Conservation (phyloP, 305 asterid genomes). For the Lippia alba region DNA sequence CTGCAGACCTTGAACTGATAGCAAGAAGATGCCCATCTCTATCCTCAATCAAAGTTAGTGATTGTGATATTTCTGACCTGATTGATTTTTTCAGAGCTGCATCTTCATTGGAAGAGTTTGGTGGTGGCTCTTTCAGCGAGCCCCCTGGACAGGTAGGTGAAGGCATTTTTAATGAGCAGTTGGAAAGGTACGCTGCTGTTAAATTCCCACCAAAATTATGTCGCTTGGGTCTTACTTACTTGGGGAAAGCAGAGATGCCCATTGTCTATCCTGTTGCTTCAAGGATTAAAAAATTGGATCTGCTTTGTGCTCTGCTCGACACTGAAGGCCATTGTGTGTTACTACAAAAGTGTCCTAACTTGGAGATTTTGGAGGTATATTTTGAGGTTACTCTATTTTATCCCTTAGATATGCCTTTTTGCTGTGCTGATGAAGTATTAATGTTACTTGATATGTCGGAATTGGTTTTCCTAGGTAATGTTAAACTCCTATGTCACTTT, state of each 20-base stretch:
- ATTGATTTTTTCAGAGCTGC: slow-evolving; percentile 71
- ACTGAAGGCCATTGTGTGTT: slow-evolving; percentile 87
- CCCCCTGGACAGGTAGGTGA: slow-evolving; percentile 63
- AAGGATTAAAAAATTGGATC: slow-evolving; percentile 78
- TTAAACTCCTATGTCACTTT: not conserved
- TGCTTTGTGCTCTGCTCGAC: slow-evolving; percentile 84
- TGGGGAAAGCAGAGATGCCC: slow-evolving; percentile 77
- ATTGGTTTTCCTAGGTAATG: not conserved
- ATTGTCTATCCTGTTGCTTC: slow-evolving; percentile 75
- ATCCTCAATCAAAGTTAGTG: slow-evolving; percentile 73
- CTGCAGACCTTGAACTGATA: slow-evolving; percentile 72
- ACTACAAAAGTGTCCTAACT: slow-evolving; percentile 78
- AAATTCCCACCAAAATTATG: slow-evolving; percentile 64
- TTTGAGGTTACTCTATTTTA: slow-evolving; percentile 19
- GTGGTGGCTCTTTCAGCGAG: slow-evolving; percentile 74
- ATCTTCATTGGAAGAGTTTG: slow-evolving; percentile 76
- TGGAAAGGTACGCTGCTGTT: slow-evolving; percentile 52
- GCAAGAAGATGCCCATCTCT: slow-evolving; percentile 73
- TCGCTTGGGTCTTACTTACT: slow-evolving; percentile 72
- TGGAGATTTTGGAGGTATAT: slow-evolving; percentile 89
- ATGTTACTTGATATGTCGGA: slow-evolving; percentile 11
- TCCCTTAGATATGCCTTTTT: not conserved
- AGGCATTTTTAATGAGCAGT: slow-evolving; percentile 56
- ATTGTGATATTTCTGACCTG: slow-evolving; percentile 68
- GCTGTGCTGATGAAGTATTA: slow-evolving; percentile 22